Conservation (phyloP, 305 asterid species). For the Stenogyne calaminthoides region DNA sequence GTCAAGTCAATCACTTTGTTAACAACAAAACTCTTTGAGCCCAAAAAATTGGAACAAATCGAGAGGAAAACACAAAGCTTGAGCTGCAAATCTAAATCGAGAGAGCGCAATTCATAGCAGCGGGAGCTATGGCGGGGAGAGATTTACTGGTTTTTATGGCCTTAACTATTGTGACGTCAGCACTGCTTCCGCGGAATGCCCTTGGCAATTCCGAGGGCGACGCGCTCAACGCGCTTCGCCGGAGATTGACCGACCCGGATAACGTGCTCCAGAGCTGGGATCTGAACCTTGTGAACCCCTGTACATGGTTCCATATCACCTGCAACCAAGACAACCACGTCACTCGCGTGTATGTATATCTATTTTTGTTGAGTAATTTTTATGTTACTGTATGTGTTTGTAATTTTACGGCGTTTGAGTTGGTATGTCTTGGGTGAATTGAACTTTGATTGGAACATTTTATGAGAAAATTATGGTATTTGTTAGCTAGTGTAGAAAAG, state of each 20-base stretch:
- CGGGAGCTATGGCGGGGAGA: slow-evolving; percentile 41
- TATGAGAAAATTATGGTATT: background rate
- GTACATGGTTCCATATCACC: slow-evolving; percentile 97
- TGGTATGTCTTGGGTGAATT: background rate
- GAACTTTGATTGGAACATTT: slow-evolving; percentile 13
- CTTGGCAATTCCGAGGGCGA: slow-evolving; percentile 86
- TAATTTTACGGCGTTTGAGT: background rate
- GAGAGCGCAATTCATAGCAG: slow-evolving; percentile 2
- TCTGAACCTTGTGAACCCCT: slow-evolving; percentile 87
- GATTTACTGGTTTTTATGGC: slow-evolving; percentile 34
- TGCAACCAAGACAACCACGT: slow-evolving; percentile 86
- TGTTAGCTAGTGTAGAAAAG: slow-evolving; percentile 13
- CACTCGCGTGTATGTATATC: slow-evolving; percentile 75
- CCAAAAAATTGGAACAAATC: background rate
- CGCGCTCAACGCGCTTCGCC: slow-evolving; percentile 88
- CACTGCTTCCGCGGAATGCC: slow-evolving; percentile 42
- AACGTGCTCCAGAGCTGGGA: slow-evolving; percentile 98
- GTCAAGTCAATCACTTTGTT: slow-evolving; percentile 32
- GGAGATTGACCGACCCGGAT: slow-evolving; percentile 84
- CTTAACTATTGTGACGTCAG: slow-evolving; percentile 35
- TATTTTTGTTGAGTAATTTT: background rate
- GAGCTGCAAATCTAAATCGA: background rate
- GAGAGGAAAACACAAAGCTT: slow-evolving; percentile 13
- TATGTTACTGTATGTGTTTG: background rate
- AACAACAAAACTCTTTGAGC: background rate